A percentile compares a stretch with the other conserved stretches of the same genome.
phyloP scores from a whole-genome alignment of 352 stramenopile genomes.

The Phytophthora citricola region DNA sequence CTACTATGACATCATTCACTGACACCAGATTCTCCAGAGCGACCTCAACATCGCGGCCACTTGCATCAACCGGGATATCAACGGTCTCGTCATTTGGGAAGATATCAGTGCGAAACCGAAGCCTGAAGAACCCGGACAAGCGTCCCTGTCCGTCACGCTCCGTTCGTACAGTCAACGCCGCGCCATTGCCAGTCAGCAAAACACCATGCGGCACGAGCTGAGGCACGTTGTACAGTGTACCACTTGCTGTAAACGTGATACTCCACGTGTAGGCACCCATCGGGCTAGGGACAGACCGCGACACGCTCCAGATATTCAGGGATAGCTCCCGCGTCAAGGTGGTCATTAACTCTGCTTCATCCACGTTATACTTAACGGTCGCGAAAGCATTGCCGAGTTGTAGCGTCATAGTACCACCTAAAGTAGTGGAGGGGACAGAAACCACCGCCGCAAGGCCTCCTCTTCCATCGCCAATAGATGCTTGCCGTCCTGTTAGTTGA shows the following conservation, averaged over 20 bases:
- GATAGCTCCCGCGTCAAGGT: slow-evolving; percentile 75
- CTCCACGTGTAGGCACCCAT: slow-evolving; percentile 76
- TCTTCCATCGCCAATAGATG: slow-evolving; percentile 69
- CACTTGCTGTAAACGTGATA: slow-evolving; percentile 77
- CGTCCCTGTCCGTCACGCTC: slow-evolving; percentile 66
- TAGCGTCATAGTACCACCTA: slow-evolving; percentile 74
- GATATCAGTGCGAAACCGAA: slow-evolving; percentile 73
- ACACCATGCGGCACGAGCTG: slow-evolving; percentile 58
- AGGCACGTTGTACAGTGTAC: slow-evolving; percentile 68
- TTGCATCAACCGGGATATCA: slow-evolving; percentile 69
- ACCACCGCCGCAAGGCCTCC: slow-evolving; percentile 46
- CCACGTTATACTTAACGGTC: slow-evolving; percentile 74
- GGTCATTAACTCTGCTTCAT: slow-evolving; percentile 54
- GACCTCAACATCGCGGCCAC: slow-evolving; percentile 54
- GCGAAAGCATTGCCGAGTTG: slow-evolving; percentile 62
- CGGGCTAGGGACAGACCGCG: slow-evolving; percentile 38
- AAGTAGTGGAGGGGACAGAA: slow-evolving; percentile 63
- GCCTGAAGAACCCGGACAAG: slow-evolving; percentile 70
- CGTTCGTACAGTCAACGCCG: slow-evolving; percentile 53
- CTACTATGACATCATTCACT: slow-evolving; percentile 69
- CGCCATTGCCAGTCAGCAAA: slow-evolving; percentile 66
- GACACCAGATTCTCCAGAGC: slow-evolving; percentile 78
- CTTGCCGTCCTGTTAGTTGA: slow-evolving; percentile 59
- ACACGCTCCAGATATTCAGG: slow-evolving; percentile 62
- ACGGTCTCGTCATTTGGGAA: slow-evolving; percentile 80